Evolutionary conservation across 805 yeast genomes (phyloP), one percentile per base, ranked within the genome.

Genomic region (Saccharomycopsis synnaedendra): DNA sequence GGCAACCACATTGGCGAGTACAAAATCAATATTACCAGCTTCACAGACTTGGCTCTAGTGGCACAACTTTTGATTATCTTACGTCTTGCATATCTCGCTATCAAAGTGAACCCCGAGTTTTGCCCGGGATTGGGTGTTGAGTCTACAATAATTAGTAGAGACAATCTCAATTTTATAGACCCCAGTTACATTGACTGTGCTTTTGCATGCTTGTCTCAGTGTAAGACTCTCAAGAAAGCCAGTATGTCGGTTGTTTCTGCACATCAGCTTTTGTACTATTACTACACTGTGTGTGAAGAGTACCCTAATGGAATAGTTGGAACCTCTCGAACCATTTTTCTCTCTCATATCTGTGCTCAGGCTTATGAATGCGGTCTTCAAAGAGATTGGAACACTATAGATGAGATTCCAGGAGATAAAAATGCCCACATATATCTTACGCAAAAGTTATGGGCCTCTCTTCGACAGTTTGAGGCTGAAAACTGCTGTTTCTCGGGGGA

Each of bases 81-180:
- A 30, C 28, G 54, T 11, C 28, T 43, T 5, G 39, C 46, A 3
- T 51, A 49, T 41, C 27, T 45, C 7, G 44, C 48, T 5, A 29
- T 51, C 5, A 51, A 51, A 33, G 35, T 51, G 19, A 49, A 48
- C 29, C 33, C 43, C 5, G 49, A 51, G 28, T 8, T 39, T 7
- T 19, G 40, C 4, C 37, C 37, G 8, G 28, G 27, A 7, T 11
- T 9, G 11, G 35, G 42, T 30, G 35, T 51, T 7, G 52, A 48
- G 33, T 37, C 30, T 6, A 35, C 30, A 31, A 48, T 51, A 11
- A n/a, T 48, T 5, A 39, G 38, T 31, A 10, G 9, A n/a, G 27
- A 37, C 11, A 35, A 9, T 9, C 36, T 49, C 10, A 42, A 43
- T 9, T 45, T 36, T 31, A 40, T 48, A 27, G 43, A 48, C 2